These are phyloP conservation scores for Rhizopus arrhizus DNA, from an alignment of 371 early-diverging fungal genomes.

Conservation along the genomic window DNA sequence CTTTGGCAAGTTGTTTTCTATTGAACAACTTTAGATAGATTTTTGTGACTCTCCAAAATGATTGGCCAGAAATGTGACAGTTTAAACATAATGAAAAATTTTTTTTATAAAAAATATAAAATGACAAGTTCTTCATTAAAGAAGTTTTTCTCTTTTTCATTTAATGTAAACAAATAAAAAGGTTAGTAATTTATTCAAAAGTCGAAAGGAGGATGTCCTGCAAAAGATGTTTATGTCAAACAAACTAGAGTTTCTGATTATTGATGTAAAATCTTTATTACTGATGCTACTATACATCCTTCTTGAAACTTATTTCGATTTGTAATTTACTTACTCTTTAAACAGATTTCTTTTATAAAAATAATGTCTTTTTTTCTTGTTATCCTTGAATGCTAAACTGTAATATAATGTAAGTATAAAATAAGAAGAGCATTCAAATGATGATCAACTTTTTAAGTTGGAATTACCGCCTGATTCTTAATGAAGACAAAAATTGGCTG, in stretches of 20 bases:
- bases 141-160: constrained; percentile 1
- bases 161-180: constrained; percentile 16
- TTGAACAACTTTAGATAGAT: neutral
- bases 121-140: neutral
- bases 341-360: constrained; percentile 1
- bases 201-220: neutral
- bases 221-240: constrained; percentile 53
- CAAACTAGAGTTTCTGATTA: constrained; percentile 65
- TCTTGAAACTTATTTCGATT: constrained; percentile 5
- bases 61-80: constrained; percentile 11
- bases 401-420: constrained; percentile 11
- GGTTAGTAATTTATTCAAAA: constrained; percentile 10
- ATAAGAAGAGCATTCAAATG: constrained; percentile 28
- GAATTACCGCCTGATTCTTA: constrained; percentile 53
- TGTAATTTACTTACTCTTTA: constrained; percentile 8
- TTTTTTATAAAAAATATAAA: constrained; percentile 23
- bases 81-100: constrained; percentile 16
- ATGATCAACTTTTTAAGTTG: constrained; percentile 52
- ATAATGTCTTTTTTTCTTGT: constrained; percentile 6
- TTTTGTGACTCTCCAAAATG: neutral
- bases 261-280: constrained; percentile 44
- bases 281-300: constrained; percentile 41
- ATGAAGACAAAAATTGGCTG: constrained; percentile 51
- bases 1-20: too few species aligned
- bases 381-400: neutral